Evolutionary conservation across 306 rosid genomes (phyloP).

Genomic region (Cajanus cajan): DNA sequence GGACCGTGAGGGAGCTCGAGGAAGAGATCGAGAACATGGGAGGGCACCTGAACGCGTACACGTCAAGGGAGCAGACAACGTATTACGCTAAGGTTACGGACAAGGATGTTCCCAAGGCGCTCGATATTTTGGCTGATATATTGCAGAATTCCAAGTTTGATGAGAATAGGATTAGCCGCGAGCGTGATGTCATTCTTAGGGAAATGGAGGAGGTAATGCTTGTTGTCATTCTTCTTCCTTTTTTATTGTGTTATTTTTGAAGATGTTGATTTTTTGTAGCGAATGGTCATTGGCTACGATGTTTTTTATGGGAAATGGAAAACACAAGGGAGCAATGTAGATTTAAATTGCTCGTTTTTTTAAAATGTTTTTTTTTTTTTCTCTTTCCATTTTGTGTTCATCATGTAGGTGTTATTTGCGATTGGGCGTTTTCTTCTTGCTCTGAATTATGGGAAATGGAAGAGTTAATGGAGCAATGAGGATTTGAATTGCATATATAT

Average conservation of each 20-base stretch:
- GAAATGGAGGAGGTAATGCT: constrained; percentile 86
- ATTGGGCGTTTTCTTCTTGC: not conserved
- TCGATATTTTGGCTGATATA: constrained; percentile 77
- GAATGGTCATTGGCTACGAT: not conserved
- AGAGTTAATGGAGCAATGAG: not conserved
- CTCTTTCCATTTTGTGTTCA: not conserved
- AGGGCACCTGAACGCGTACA: constrained; percentile 81
- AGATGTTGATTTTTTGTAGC: not conserved
- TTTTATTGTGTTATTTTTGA: not conserved
- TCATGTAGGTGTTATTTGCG: not conserved
- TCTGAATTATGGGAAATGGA: not conserved
- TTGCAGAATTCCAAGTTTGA: constrained; percentile 85
- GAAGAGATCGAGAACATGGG: constrained; percentile 95
- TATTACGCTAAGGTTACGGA: constrained; percentile 79
- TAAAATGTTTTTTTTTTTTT: not conserved
- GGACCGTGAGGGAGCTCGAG: constrained; percentile 60
- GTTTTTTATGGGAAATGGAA: not conserved
- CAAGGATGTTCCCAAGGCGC: constrained; percentile 67
- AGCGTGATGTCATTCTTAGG: constrained; percentile 84
- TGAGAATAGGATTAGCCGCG: constrained; percentile 64
- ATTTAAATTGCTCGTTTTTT: not conserved
- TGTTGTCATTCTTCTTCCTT: not conserved
- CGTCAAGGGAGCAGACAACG: constrained; percentile 90
- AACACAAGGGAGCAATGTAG: not conserved
- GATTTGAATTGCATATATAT: not conserved